These are phyloP conservation scores for Solanum peruvianum DNA, from an alignment of 257 asterid genomes.

Conservation along the genomic window DNA sequence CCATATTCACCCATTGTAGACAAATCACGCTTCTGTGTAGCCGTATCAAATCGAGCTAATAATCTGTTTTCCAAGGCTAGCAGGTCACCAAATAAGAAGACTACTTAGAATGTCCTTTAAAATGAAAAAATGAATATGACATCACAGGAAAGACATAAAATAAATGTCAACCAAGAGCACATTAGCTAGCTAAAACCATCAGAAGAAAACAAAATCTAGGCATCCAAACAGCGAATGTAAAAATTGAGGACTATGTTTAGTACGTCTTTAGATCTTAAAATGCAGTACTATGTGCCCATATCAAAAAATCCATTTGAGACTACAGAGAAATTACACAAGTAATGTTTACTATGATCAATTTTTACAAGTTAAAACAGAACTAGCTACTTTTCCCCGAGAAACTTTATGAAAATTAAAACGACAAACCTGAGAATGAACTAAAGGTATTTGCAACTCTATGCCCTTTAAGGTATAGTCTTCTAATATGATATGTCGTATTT, in stretches of 20 bases:
- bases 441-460: neutral
- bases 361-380: neutral
- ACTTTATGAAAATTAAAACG: neutral
- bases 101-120: neutral
- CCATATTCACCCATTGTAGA: slow-evolving; percentile 99
- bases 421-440: neutral
- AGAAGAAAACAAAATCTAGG: neutral
- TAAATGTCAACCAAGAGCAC: neutral
- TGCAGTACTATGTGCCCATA: neutral
- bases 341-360: neutral
- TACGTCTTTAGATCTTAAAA: neutral
- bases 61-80: slow-evolving; percentile 94
- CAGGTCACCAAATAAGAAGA: slow-evolving; percentile 13
- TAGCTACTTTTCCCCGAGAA: neutral
- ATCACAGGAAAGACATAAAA: neutral
- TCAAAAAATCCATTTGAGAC: neutral
- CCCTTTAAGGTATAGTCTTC: neutral
- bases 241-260: neutral
- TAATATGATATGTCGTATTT: neutral
- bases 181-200: neutral
- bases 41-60: slow-evolving; percentile 79
- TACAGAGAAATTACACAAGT: neutral
- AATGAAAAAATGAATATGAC: neutral
- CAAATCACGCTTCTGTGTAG: slow-evolving; percentile 82
- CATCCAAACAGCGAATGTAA: neutral